A percentile compares a stretch with the other conserved stretches of the same genome.
phyloP scores from a whole-genome alignment of 164 flowering plant species.

The Chloranthus sessilifolius region DNA sequence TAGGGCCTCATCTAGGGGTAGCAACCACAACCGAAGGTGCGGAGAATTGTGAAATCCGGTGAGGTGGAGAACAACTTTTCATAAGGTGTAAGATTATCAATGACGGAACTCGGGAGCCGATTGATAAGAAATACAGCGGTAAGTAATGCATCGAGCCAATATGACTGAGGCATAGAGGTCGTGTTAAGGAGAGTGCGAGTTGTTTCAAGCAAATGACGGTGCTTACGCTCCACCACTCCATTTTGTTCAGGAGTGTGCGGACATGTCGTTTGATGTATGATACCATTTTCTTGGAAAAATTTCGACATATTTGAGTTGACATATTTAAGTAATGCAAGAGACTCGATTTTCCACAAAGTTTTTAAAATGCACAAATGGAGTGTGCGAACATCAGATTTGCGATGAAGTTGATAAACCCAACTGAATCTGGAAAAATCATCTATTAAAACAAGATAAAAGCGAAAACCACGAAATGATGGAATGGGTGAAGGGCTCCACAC shows the following conservation, averaged over 20 bases:
- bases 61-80: not conserved
- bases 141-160: not conserved
- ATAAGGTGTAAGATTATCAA: not conserved
- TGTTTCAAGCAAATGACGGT: no score
- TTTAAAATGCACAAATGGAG: not conserved
- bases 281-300: not conserved
- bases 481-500: not conserved
- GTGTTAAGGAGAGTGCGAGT: not conserved
- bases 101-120: not conserved
- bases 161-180: not conserved
- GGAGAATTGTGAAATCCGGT: not conserved
- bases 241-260: not conserved
- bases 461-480: not conserved
- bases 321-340: not conserved
- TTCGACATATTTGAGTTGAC: not conserved
- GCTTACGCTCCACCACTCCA: no score
- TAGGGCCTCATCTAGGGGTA: not conserved
- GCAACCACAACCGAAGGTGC: not conserved
- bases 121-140: constrained; percentile 1
- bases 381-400: not conserved
- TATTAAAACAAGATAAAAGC: not conserved
- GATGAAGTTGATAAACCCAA: not conserved
- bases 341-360: not conserved
- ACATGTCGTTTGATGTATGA: not conserved
- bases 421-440: not conserved